phyloP scores from a whole-genome alignment of 2,329 filamentous ascomycete species.

The Fusarium albidum region DNA sequence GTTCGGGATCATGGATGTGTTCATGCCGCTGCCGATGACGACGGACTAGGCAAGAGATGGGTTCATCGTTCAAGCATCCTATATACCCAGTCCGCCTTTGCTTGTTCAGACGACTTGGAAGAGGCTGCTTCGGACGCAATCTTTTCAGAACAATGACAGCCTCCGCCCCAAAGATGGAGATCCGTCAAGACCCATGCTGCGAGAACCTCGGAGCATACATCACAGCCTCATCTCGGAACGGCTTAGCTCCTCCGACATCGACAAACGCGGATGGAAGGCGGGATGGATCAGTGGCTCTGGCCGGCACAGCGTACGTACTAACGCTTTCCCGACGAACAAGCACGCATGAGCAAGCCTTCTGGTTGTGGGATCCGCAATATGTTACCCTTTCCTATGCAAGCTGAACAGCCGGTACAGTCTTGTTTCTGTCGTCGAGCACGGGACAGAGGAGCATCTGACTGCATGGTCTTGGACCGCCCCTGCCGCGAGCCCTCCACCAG shows the following conservation, averaged over 20 bases:
- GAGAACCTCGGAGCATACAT: slow-evolving; percentile 16
- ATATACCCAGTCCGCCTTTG: too few relatives aligned
- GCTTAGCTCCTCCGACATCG: slow-evolving; percentile 18
- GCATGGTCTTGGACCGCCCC: slow-evolving; percentile 1
- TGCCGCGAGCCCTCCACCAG: slow-evolving; percentile 18
- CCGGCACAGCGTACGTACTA: slow-evolving; percentile 13
- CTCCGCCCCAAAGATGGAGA: slow-evolving; percentile 25
- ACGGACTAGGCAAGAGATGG: too few relatives aligned
- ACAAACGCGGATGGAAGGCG: slow-evolving; percentile 13
- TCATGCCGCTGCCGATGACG: too few relatives aligned
- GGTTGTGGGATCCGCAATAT: slow-evolving; percentile 1
- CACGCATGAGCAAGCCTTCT: slow-evolving; percentile 11
- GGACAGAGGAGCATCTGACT: slow-evolving; percentile 22
- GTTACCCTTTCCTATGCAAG: slow-evolving; percentile 13
- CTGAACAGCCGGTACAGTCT: slow-evolving; percentile 8
- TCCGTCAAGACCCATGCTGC: slow-evolving; percentile 16
- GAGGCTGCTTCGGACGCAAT: too few relatives aligned
- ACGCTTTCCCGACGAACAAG: slow-evolving; percentile 4
- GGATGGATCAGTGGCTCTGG: slow-evolving; percentile 7
- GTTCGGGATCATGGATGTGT: too few relatives aligned
- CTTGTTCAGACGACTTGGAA: too few relatives aligned
- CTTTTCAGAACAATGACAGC: slow-evolving; percentile 16
- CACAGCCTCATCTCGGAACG: slow-evolving; percentile 24
- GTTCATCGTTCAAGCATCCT: too few relatives aligned
- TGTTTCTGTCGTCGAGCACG: slow-evolving; percentile 22